These are phyloP conservation scores for Mentha longifolia DNA, from an alignment of 257 asterid species.

Conservation along the genomic window DNA sequence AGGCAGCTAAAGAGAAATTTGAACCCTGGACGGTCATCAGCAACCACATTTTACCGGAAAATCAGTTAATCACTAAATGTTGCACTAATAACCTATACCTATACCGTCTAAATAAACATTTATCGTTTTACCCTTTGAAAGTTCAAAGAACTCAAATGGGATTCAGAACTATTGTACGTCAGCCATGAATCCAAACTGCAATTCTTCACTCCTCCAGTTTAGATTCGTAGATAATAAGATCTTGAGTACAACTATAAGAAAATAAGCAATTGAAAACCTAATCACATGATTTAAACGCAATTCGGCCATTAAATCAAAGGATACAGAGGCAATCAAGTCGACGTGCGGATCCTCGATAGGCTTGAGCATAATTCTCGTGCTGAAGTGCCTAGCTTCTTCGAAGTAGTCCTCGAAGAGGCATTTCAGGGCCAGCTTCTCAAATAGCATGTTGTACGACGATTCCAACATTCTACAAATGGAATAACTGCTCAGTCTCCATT, in stretches of 20 bases:
- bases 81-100: slow-evolving; percentile 11
- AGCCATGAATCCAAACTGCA: too few relatives aligned
- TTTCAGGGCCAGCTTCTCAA: slow-evolving; percentile 78
- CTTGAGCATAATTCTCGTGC: slow-evolving; percentile 78
- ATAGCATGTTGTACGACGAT: slow-evolving; percentile 77
- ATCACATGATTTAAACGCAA: neutral
- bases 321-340: slow-evolving; percentile 90
- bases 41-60: slow-evolving; percentile 8
- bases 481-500: slow-evolving; percentile 14
- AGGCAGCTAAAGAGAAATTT: neutral
- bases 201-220: neutral
- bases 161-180: slow-evolving; percentile 3
- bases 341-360: slow-evolving; percentile 96
- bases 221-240: neutral
- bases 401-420: slow-evolving; percentile 83
- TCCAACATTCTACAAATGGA: slow-evolving; percentile 81
- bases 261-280: neutral
- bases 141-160: neutral
- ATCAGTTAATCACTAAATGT: neutral
- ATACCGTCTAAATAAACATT: neutral
- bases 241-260: neutral
- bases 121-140: neutral
- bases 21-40: neutral
- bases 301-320: slow-evolving; percentile 34
- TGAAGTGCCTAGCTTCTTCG: slow-evolving; percentile 74